Evolutionary conservation across 2,329 filamentous ascomycete genomes (phyloP), one percentile per base, ranked within the genome.

Genomic region (Verticillium isaacii): DNA sequence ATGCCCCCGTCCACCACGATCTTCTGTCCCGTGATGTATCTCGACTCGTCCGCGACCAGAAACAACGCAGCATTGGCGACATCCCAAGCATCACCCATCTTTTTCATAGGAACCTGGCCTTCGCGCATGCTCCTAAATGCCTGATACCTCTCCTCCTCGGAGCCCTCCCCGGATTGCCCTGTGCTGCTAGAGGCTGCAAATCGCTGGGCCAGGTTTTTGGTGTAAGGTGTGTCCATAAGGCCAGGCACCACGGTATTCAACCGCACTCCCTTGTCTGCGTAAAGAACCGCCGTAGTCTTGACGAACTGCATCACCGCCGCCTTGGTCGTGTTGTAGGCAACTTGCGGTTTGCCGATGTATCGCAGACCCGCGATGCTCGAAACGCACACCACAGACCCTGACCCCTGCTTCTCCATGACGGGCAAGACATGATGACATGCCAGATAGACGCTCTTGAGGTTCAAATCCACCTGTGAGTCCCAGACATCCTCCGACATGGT

Each of bases 81-180:
- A 70, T 88, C 86, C 74, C 82, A 84, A 0, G 84, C 81, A 68
- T 83, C 80, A 0, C 85, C 85, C 79, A 88, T 86, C 37, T 72
- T 75, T 0, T 84, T 84, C 75, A 83, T 82, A 0, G 85, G 86
- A 1, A 87, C 83, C 67, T 87, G 84, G 7, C 71, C 72, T 59
- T 85, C 78, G 63, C 85, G 79, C 64, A 80, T 79, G 62, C 74
- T 74, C 59, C 78, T 73, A 64, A 85, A 85, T 5, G 45, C 45
- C 12, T 52, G 7, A 14, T 52, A 52, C 9, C 45, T 9, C 56
- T 76, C 80, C 36, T 80, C 80, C 58, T 82, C 77, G 29, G 79
- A 76, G 0, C 76, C 80, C 0, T 63, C 59, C 45, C 11, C 45
- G 5, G 45, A 52, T 12, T 52, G 45, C 8, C 4, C 9, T 8